Evolutionary conservation across 257 asterid genomes (phyloP).

Genomic region (Primulina huaijiensis): DNA sequence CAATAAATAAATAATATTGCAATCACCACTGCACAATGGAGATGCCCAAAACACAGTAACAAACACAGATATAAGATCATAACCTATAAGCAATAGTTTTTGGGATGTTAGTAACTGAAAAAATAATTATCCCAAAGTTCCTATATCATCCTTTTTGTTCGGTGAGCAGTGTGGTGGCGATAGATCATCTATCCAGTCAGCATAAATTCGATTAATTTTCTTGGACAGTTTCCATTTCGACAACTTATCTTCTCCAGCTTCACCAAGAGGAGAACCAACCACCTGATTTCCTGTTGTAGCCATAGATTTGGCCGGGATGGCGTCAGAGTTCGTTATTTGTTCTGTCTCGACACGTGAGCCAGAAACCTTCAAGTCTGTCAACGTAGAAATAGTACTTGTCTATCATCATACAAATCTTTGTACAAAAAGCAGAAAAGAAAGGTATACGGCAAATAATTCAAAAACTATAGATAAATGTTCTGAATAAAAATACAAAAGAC

Average conservation of each 20-base stretch:
- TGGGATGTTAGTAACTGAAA: neutral
- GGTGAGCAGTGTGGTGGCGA: constrained; percentile 45
- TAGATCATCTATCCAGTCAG: constrained; percentile 64
- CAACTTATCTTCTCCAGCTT: constrained; percentile 29
- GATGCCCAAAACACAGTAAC: neutral
- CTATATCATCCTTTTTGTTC: constrained; percentile 22
- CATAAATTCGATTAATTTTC: constrained; percentile 63
- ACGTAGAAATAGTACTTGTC: neutral
- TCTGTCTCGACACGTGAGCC: constrained; percentile 40
- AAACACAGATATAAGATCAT: neutral
- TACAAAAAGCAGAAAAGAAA: neutral
- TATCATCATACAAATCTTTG: neutral
- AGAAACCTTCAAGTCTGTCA: constrained; percentile 41
- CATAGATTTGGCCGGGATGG: constrained; percentile 32
- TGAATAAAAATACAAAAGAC: neutral
- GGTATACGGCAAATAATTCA: neutral
- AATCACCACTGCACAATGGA: neutral
- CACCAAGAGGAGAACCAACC: constrained; percentile 27
- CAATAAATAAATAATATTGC: neutral
- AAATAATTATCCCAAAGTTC: neutral
- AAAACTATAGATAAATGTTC: neutral
- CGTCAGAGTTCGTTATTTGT: constrained; percentile 12
- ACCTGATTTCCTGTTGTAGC: constrained; percentile 24
- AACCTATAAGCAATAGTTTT: neutral
- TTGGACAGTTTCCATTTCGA: constrained; percentile 54